Percentiles rank a stretch among this genome's conserved stretches.
Conservation (phyloP, 371 early-diverging fungal species). For the Smittium mucronatum region DNA sequence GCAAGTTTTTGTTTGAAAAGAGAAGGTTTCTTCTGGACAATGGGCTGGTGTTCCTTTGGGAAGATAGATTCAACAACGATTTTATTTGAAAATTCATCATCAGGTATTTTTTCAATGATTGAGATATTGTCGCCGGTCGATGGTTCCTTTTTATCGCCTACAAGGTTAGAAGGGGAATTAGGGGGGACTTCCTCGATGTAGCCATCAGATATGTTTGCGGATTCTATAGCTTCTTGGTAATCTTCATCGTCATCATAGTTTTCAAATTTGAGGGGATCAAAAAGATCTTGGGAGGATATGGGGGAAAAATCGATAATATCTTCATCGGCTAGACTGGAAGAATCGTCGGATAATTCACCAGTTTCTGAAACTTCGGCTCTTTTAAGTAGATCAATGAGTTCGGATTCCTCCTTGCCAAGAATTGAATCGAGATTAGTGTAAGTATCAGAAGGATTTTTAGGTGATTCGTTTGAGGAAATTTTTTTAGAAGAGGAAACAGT, state of each 20-base stretch:
- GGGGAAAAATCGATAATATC: neutral
- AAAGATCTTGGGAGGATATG: neutral
- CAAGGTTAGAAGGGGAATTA: neutral
- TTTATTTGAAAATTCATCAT: neutral
- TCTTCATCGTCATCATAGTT: conserved; percentile 5
- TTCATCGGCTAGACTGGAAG: neutral
- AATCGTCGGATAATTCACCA: conserved; percentile 6
- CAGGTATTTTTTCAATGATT: neutral
- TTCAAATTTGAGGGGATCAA: conserved; percentile 1
- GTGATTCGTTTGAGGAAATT: conserved; percentile 25
- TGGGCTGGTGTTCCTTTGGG: neutral
- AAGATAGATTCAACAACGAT: neutral
- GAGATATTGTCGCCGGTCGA: neutral
- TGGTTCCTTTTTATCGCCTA: neutral
- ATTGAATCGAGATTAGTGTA: neutral
- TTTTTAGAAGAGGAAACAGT: conserved; percentile 17
- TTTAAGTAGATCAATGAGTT: conserved; percentile 37
- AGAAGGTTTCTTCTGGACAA: neutral
- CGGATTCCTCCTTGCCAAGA: conserved; percentile 28
- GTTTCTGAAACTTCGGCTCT: conserved; percentile 21
- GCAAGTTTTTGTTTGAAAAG: neutral
- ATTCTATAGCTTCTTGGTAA: conserved; percentile 3
- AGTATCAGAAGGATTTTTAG: neutral
- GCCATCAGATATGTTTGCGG: neutral
- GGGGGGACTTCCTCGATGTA: neutral